phyloP scores from a whole-genome alignment of 306 rosid genomes.

The Pachyrhizus erosus region DNA sequence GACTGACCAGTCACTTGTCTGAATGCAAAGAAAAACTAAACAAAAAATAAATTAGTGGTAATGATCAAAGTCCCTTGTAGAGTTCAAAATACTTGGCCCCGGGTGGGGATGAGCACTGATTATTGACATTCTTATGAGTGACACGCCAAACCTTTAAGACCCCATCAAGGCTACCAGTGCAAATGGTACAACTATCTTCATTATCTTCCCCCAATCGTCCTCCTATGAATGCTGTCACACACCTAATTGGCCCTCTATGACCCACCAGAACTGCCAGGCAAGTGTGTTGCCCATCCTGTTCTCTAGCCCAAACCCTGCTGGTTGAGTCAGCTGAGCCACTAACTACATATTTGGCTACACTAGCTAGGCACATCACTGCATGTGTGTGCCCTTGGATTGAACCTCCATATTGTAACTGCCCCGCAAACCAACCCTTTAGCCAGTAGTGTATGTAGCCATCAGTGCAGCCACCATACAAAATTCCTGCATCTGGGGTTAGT shows the following conservation, averaged over 20 bases:
- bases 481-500: conserved; percentile 56
- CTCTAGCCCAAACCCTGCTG: conserved; percentile 78
- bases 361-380: conserved; percentile 77
- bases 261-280: conserved; percentile 83
- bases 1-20: background rate
- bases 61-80: conserved; percentile 32
- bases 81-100: conserved; percentile 65
- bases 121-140: conserved; percentile 46
- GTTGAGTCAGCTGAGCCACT: conserved; percentile 94
- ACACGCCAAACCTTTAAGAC: conserved; percentile 87
- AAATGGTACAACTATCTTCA: conserved; percentile 64
- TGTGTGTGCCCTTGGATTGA: conserved; percentile 95
- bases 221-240: conserved; percentile 56
- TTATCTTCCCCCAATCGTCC: conserved; percentile 52
- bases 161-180: conserved; percentile 91
- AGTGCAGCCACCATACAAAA: conserved; percentile 83
- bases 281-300: conserved; percentile 64
- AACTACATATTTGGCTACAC: conserved; percentile 62
- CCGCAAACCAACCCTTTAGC: conserved; percentile 82
- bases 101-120: conserved; percentile 43
- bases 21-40: no score
- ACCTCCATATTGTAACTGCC: conserved; percentile 87
- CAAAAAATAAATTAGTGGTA: no score
- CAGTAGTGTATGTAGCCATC: conserved; percentile 93
- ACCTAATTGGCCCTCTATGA: conserved; percentile 89